Base-by-base conservation (phyloP, 345 rosid species). In the Salix koriyanagi region DNA sequence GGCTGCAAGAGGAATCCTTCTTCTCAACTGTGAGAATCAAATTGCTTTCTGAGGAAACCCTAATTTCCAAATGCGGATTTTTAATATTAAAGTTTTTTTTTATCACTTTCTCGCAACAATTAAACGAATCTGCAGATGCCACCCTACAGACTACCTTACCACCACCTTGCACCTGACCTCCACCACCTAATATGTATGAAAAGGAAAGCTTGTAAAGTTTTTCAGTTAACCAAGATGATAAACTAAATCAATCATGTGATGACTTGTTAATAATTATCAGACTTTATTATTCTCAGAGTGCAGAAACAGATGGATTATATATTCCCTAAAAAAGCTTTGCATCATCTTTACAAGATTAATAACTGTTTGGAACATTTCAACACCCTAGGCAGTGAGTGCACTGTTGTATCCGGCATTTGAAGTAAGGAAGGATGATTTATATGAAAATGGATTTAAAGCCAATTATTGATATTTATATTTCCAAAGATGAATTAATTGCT, bases 1-100 rank as follows among this genome's bases (percentile, higher is more conserved):
- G 68, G 86, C 87, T 86, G 89, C 82, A 65, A 65, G 21, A 13
- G 83, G 85, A 79, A 78, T 78, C 80, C 83, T 75, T 77, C 70
- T 75, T 18, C 41, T 48, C 67, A 60, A 32, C 77, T 61, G 76
- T 75, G 58, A 65, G 89, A 84, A 84, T 82, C 89, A 76, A 75
- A 79, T 64, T 76, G 62, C 78, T 78, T 80, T 36, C 37, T 36
- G 37, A 36, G 37, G 37, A 36, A 36, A 36, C 37, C 37, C 37
- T 36, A 36, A 36, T 36, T 36, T 36, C 37, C 6, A 36, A 36
- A 36, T 36, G 37, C 7, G 37, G 37, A 36, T 36, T 36, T 80
- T 70, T 19, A 54, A n/a, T n/a, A n/a, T n/a, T n/a, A n/a, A n/a
- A n/a, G n/a, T n/a, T n/a, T 58, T 11, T 34, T 5, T 58, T 23